Base-by-base conservation (phyloP, 192 early-diverging fungal genomes). In the Rhizophagus sp. region DNA sequence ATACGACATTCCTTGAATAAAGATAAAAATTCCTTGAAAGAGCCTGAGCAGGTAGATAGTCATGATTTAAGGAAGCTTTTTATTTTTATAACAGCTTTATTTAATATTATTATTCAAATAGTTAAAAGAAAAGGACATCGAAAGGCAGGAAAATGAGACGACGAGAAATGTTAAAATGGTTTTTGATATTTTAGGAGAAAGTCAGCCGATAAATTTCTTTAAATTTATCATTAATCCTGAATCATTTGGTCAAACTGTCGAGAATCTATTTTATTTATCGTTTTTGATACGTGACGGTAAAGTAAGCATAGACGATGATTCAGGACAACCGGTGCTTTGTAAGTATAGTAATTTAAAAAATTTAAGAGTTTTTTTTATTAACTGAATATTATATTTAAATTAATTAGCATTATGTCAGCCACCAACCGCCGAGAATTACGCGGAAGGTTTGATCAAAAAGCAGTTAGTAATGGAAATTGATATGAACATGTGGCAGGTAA, bases 231-330 rank as follows among this genome's bases (percentile, higher is more conserved):
- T 94, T 68, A 98, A 99, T 84, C 97, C 97, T 13, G 82, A 88
- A 5, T 96, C 96, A 22, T 98, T 97, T 83, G 86, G 91, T 7
- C 97, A 99, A 87, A 94, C 95, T 6, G 92, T 99, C 4, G 97
- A 99, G 82, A 99, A 99, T 83, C 88, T 99, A 62, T 99, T 99
- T 82, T 97, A 97, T 73, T 82, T 97, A n/a, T 95, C 96, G n/a
- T 99, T 99, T 81, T 85, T 99, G 63, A 89, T 98, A 24, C 89
- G 95, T 67, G 96, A 98, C 79, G 96, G 92, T 19, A 90, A 87
- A 76, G 97, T 90, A 6, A 83, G 79, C 52, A 91, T 99, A 15
- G 91, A 95, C 66, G 94, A 92, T 71, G 88, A 90, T 13, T 86
- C 85, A 22, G 93, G 92, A 4, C 88, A 92, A 80, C 90, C 92